phyloP scores from a whole-genome alignment of 768 basidiomycete species.

The Leucogyrophana mollusca region DNA sequence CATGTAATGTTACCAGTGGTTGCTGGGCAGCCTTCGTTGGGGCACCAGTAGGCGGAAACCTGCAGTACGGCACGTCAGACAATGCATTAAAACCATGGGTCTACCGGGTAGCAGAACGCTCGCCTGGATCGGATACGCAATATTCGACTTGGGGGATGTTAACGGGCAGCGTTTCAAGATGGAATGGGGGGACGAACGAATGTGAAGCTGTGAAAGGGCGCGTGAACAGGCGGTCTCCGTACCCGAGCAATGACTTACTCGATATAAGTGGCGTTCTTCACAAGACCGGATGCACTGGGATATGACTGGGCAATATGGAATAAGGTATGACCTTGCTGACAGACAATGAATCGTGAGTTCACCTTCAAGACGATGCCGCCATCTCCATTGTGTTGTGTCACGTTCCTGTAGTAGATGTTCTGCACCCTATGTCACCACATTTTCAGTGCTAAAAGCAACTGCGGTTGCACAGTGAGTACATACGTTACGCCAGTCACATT shows the following conservation, averaged over 20 bases:
- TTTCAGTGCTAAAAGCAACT: background rate
- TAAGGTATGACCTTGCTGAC: background rate
- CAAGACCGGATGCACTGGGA: background rate
- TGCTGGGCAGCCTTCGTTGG: background rate
- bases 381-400: constrained; percentile 16
- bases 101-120: background rate
- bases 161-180: too few species aligned
- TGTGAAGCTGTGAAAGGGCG: background rate
- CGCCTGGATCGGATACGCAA: background rate
- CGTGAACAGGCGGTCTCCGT: too few species aligned
- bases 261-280: background rate
- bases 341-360: constrained; percentile 3
- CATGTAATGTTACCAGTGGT: constrained; percentile 3
- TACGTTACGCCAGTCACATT: constrained; percentile 15
- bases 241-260: background rate
- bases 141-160: background rate
- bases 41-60: background rate
- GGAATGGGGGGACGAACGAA: background rate
- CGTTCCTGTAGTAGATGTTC: background rate
- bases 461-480: constrained; percentile 10
- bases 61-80: constrained; percentile 3
- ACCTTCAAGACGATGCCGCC: constrained; percentile 22
- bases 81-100: constrained; percentile 12
- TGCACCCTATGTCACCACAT: background rate
- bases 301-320: background rate